A percentile compares a stretch with the other conserved stretches of the same genome.
Conservation (phyloP, 805 yeast genomes). For the Barnettozyma botsteinii region DNA sequence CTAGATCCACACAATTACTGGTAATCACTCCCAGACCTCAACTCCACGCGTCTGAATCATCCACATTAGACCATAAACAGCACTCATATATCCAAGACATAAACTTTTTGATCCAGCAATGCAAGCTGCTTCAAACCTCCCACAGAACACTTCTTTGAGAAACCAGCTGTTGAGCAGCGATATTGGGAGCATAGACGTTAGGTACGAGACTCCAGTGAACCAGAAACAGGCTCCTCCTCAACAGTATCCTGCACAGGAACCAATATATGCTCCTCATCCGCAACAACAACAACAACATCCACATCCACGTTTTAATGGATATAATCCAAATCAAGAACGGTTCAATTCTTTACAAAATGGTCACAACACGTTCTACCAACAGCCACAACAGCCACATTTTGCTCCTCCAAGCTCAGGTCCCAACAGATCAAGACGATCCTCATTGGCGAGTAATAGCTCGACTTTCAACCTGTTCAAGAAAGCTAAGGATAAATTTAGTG, state of each 20-base stretch:
- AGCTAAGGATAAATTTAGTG: slow-evolving; percentile 12
- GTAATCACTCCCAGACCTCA: too few relatives aligned
- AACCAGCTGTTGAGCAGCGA: slow-evolving; percentile 34
- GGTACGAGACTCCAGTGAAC: slow-evolving; percentile 35
- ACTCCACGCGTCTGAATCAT: neutral
- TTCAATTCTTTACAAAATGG: neutral
- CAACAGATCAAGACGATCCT: slow-evolving; percentile 14
- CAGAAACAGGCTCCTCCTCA: slow-evolving; percentile 13
- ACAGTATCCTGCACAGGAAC: too few relatives aligned
- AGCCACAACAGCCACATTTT: too few relatives aligned
- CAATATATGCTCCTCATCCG: too few relatives aligned
- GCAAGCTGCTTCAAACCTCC: slow-evolving; percentile 4
- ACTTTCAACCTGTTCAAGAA: slow-evolving; percentile 12
- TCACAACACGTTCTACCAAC: neutral
- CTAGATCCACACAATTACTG: too few relatives aligned
- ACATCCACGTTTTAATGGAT: neutral
- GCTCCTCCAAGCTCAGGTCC: neutral
- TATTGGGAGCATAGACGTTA: slow-evolving; percentile 40
- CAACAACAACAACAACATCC: slow-evolving; percentile 16
- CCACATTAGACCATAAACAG: neutral
- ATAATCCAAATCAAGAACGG: neutral
- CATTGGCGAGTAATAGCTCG: slow-evolving; percentile 15
- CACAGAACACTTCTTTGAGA: slow-evolving; percentile 19
- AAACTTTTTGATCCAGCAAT: neutral
- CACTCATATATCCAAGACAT: neutral